Percentiles rank a stretch among this genome's conserved stretches.
Evolutionary conservation across 2,329 filamentous ascomycete species (phyloP).

Genomic region (Thelonectria discophora): DNA sequence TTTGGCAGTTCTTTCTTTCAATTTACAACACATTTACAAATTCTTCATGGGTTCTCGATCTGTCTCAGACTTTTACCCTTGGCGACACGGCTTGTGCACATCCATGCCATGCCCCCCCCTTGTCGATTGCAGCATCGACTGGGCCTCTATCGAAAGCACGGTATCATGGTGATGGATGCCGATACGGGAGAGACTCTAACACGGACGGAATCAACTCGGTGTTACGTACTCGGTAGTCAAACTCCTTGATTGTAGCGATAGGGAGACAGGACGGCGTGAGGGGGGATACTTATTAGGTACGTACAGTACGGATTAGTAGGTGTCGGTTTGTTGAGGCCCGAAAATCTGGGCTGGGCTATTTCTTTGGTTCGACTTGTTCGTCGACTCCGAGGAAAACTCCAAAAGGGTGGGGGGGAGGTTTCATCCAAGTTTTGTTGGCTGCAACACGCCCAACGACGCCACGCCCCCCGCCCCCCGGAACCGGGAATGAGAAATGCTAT

Average conservation of each 20-base stretch:
- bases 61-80: background rate
- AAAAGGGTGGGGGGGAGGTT: background rate
- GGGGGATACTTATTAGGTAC: no score
- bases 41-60: background rate
- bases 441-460: background rate
- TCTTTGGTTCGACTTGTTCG: constrained; percentile 13
- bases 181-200: background rate
- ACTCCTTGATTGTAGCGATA: no score
- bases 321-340: no score
- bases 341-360: constrained; percentile 10
- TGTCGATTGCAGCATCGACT: background rate
- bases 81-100: background rate
- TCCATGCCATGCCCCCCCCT: background rate
- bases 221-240: constrained; percentile 7
- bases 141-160: no score
- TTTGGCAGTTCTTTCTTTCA: background rate
- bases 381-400: constrained; percentile 18
- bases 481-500: background rate
- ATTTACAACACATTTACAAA: background rate
- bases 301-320: no score
- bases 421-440: background rate
- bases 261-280: background rate
- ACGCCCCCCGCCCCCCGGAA: background rate
- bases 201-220: constrained; percentile 13
- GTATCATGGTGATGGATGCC: no score